Evolutionary conservation across 192 early-diverging fungal species (phyloP), one percentile per base, ranked within the genome.

Genomic region (Backusella westeae): DNA sequence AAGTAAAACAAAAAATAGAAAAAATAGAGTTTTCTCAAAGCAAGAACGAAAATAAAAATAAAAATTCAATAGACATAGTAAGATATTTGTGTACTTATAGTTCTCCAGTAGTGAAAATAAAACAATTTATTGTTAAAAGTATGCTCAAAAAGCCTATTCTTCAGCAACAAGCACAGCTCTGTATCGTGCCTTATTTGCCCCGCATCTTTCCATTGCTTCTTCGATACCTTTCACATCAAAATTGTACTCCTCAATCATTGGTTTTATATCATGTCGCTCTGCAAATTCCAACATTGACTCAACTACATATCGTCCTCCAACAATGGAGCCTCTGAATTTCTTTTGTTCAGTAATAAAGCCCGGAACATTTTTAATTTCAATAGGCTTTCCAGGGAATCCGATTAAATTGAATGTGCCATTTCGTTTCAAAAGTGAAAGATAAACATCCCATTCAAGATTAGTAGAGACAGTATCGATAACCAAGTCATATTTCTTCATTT

Each of bases 271-370:
- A 76, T 91, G 87, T 77, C 91, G 76, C 34, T 87, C 86, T 1
- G 92, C 91, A 77, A 94, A 90, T 35, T 92, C 85, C 1, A 94
- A 80, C 85, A 91, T 93, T 72, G 88, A 80, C 32, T 84, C 81
- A 49, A 93, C 80, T 8, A 90, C 83, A 44, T 87, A 76, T 63
- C 89, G 75, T 14, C 89, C 84, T 67, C 90, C 93, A 34, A 93
- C 88, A 75, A 91, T 63, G 23, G 89, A 91, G 0, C 93, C 94
- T n/a, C 80, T 83, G n/a, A 91, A 81, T 34, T 78, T 77, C 12
- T 86, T 81, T 71, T 84, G 74, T 34, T 79, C 79, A 14, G n/a
- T 32, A 32, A 89, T 79, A 26, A 92, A 71, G 34, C 74, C 68
- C n/a, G 39, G 69, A 0, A 32, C 14, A 19, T 77, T 75, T 17